These are phyloP conservation scores for Sporopachydermia lactativora DNA, from an alignment of 805 yeast genomes.

Conservation along the genomic window DNA sequence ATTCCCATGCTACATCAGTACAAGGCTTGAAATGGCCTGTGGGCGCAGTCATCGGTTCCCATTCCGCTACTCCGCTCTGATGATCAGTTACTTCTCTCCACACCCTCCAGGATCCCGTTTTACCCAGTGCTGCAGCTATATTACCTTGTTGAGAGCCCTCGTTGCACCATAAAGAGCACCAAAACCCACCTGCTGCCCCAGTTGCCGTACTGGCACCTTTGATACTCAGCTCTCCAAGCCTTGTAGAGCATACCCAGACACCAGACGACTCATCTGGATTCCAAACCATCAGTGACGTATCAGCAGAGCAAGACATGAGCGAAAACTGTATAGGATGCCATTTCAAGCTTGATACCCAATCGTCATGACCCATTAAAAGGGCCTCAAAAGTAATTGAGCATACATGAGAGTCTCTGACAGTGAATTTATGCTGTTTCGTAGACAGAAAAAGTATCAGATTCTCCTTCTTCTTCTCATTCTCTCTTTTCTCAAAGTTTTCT, in stretches of 20 bases:
- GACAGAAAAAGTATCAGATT: slow-evolving; percentile 20
- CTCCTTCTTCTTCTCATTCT: slow-evolving; percentile 28
- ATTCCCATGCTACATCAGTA: slow-evolving; percentile 44
- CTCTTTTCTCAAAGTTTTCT: slow-evolving; percentile 44
- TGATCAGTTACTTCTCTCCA: slow-evolving; percentile 33
- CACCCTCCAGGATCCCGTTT: slow-evolving; percentile 82
- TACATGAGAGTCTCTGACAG: slow-evolving; percentile 22
- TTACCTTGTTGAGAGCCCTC: slow-evolving; percentile 11
- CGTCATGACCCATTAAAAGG: slow-evolving; percentile 93
- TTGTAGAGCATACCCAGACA: slow-evolving; percentile 69
- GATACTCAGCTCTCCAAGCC: slow-evolving; percentile 85
- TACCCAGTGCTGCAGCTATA: slow-evolving; percentile 61
- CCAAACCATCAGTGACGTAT: slow-evolving; percentile 90
- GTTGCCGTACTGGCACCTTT: slow-evolving; percentile 98
- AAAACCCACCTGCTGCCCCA: slow-evolving; percentile 74
- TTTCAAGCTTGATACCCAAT: slow-evolving; percentile 77
- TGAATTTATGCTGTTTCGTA: slow-evolving; percentile 38
- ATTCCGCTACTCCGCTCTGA: slow-evolving; percentile 23
- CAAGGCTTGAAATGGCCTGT: slow-evolving; percentile 67
- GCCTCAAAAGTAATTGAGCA: slow-evolving; percentile 72
- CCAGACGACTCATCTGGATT: slow-evolving; percentile 77
- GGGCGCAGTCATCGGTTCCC: slow-evolving; percentile 32
- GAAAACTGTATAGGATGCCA: slow-evolving; percentile 61
- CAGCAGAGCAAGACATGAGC: slow-evolving; percentile 79
- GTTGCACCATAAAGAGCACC: slow-evolving; percentile 59